These are phyloP conservation scores for Phytophthora tentaculata DNA, from an alignment of 352 stramenopile species.

Conservation along the genomic window DNA sequence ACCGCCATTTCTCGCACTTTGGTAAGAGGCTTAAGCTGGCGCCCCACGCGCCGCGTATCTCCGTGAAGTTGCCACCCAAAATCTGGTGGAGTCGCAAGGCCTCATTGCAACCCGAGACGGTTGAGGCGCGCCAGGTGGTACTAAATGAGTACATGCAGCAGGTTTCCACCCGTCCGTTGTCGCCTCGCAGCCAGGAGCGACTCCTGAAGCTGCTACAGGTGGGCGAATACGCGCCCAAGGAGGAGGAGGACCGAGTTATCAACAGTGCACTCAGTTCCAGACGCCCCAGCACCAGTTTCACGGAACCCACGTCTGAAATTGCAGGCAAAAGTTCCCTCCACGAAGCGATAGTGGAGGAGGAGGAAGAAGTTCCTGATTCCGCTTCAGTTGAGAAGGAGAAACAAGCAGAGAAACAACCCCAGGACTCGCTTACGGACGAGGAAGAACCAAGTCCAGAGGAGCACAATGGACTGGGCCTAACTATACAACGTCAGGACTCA, in stretches of 20 bases:
- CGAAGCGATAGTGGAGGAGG: conserved; percentile 7
- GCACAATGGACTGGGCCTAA: not conserved
- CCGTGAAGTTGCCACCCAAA: conserved; percentile 51
- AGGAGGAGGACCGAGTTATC: conserved; percentile 32
- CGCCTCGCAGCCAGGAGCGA: conserved; percentile 45
- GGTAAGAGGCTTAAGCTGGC: conserved; percentile 51
- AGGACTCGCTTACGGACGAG: conserved; percentile 29
- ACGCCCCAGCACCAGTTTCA: conserved; percentile 23
- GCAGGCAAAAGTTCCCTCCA: conserved; percentile 25
- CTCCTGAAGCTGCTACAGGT: conserved; percentile 69
- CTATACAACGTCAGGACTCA: conserved; percentile 10
- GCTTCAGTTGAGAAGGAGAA: conserved; percentile 3
- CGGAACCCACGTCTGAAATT: conserved; percentile 30
- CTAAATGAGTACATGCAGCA: conserved; percentile 80
- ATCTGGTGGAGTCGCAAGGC: conserved; percentile 66
- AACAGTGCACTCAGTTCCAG: conserved; percentile 36
- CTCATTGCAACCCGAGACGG: conserved; percentile 57
- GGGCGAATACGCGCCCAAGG: conserved; percentile 48
- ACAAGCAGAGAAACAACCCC: conserved; percentile 13
- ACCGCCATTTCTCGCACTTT: conserved; percentile 65
- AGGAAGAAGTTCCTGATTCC: not conserved
- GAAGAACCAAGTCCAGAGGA: conserved; percentile 9
- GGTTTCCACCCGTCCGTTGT: conserved; percentile 49
- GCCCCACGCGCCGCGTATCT: conserved; percentile 16
- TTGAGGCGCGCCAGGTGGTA: conserved; percentile 75